Evolutionary conservation across 352 stramenopile species (phyloP).

Genomic region (Stramenopiles sp.): DNA sequence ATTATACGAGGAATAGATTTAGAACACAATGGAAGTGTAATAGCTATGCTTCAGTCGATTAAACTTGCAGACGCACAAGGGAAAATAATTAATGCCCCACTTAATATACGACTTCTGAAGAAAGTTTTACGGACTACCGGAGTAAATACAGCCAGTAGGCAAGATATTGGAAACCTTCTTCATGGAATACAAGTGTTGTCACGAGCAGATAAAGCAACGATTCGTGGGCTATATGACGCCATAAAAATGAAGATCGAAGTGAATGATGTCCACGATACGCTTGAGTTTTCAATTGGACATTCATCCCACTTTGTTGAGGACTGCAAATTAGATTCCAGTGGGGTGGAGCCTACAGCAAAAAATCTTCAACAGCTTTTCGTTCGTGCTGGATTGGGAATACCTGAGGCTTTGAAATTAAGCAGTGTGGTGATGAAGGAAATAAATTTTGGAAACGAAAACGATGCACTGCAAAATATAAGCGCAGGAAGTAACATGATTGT

Average conservation of each 20-base stretch:
- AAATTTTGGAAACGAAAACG: background rate
- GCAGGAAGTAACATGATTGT: background rate
- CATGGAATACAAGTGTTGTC: background rate
- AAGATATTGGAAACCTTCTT: background rate
- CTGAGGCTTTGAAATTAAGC: background rate
- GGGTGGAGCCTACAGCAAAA: background rate
- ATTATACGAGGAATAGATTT: background rate
- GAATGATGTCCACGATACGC: background rate
- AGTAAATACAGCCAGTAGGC: background rate
- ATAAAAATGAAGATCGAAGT: background rate
- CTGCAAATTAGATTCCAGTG: background rate
- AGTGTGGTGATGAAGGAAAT: background rate
- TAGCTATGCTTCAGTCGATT: background rate
- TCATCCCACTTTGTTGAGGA: background rate
- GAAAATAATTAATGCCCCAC: background rate
- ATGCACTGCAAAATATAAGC: background rate
- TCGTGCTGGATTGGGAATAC: background rate
- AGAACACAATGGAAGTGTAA: background rate
- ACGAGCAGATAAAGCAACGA: background rate
- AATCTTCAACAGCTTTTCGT: background rate
- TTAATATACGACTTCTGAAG: background rate
- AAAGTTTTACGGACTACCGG: background rate
- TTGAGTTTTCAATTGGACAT: background rate
- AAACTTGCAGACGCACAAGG: background rate
- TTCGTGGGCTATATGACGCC: background rate